Base-by-base conservation (phyloP, 495 filamentous ascomycete genomes). In the Talaromyces thailandensis region DNA sequence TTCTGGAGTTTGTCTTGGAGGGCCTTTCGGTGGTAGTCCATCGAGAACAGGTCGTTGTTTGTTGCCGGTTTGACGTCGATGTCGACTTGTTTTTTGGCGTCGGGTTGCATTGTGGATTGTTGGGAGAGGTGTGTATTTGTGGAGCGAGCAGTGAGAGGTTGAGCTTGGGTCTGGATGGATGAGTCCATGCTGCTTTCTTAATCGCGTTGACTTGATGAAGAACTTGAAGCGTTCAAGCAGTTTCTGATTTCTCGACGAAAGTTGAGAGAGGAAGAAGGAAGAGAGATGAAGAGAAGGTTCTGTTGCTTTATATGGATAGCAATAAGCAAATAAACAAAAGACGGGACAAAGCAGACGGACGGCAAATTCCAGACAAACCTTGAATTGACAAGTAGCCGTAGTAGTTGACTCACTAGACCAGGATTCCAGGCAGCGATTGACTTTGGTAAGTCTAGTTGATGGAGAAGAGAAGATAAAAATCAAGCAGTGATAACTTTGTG, bases 21-120 rank as follows among this genome's bases (percentile, higher is more conserved):
- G 18, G 87, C 76, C 74, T 92, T 86, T 45, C 90, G 86, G 72
- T 93, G 90, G 67, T 92, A 87, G 60, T 93, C 91, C 82, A 95
- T 86, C 21, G 75, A 77, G 37, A 72, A 72, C 21, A 74, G 63
- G 57, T 71, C 70, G 24, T 66, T 11, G 23, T 55, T 23, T 26
- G 51, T 16, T 4, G 26, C 23, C 5, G 24, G 23, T 8, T 55
- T 28, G 64, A 12, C 14, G 35, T 72, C 67, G 55, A 70, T 66
- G 65, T 73, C 73, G 58, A 75, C 71, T 53, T 62, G 56, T 29
- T 67, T 67, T 56, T 64, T 67, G 57, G 65, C 63, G 35, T 45
- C 58, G 23, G n/a, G 12, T 11, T 24, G 25, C 58, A 51, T 23
- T 25, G 31, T 45, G 23, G 58, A 43, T 43, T 32, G 43, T 28